Conservation (phyloP, 2,329 filamentous ascomycete species). For the Colletotrichum euphorbiae region DNA sequence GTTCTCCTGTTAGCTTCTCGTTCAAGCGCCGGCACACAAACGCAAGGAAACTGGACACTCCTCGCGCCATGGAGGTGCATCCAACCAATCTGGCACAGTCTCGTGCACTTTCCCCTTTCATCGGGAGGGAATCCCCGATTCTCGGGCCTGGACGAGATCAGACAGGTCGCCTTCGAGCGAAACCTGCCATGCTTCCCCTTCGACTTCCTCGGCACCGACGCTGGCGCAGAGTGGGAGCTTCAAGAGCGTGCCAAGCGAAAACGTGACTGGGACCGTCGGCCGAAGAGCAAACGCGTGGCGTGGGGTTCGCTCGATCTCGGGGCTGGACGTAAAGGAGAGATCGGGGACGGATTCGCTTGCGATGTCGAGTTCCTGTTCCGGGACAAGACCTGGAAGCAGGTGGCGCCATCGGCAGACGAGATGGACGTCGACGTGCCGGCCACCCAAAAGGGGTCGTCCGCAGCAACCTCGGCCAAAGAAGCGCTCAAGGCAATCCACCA, state of each 20-base stretch:
- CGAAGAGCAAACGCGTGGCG: constrained; percentile 83
- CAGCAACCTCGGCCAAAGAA: constrained; percentile 20
- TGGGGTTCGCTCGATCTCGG: constrained; percentile 83
- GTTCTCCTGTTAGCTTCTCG: constrained; percentile 75
- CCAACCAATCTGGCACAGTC: constrained; percentile 83
- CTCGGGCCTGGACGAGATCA: constrained; percentile 82
- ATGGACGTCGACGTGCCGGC: constrained; percentile 40
- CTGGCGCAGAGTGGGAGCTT: constrained; percentile 83
- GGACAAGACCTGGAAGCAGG: constrained; percentile 39
- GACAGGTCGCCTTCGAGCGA: constrained; percentile 85
- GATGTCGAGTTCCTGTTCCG: constrained; percentile 81
- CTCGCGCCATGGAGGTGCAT: constrained; percentile 93
- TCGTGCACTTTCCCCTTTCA: constrained; percentile 85
- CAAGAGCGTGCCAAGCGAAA: constrained; percentile 70
- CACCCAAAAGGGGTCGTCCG: constrained; percentile 38
- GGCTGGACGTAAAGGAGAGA: constrained; percentile 79
- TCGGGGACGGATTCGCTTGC: constrained; percentile 85
- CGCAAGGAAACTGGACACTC: constrained; percentile 82
- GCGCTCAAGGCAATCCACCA: constrained; percentile 35
- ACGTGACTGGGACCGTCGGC: constrained; percentile 78
- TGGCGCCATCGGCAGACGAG: not conserved
- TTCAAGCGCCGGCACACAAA: constrained; percentile 56
- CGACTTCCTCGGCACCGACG: constrained; percentile 82
- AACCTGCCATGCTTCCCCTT: constrained; percentile 85
- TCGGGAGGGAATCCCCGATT: constrained; percentile 85